These are phyloP conservation scores for Prunus dulcis DNA, from an alignment of 306 rosid species.

Conservation along the genomic window DNA sequence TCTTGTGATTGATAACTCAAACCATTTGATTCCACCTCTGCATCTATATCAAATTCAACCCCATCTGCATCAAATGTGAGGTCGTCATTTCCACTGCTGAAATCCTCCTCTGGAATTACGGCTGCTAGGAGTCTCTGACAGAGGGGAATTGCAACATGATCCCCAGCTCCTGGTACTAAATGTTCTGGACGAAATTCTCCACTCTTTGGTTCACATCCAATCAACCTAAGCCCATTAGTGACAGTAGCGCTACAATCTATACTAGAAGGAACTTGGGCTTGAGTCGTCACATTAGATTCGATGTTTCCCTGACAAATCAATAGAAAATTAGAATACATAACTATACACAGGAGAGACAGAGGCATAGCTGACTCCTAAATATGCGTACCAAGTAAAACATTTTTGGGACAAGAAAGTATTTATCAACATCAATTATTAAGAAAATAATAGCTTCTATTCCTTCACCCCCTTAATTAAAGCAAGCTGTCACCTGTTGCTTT, in stretches of 20 bases:
- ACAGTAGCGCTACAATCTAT: conserved; percentile 41
- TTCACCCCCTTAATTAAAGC: conserved; percentile 6
- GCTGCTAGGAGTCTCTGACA: conserved; percentile 90
- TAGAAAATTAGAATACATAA: conserved; percentile 8
- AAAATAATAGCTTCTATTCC: background rate
- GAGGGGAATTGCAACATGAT: conserved; percentile 61
- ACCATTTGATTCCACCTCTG: conserved; percentile 52
- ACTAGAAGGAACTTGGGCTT: conserved; percentile 45
- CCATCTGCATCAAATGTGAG: conserved; percentile 51
- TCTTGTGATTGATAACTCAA: conserved; percentile 43
- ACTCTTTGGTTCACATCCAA: conserved; percentile 33
- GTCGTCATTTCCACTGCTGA: conserved; percentile 57
- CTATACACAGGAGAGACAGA: conserved; percentile 5
- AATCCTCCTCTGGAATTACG: conserved; percentile 82
- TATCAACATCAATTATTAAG: background rate
- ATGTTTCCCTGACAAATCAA: conserved; percentile 57
- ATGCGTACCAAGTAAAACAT: conserved; percentile 4
- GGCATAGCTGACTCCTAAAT: background rate
- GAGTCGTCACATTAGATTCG: conserved; percentile 39
- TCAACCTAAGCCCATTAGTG: conserved; percentile 48
- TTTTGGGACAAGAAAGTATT: background rate
- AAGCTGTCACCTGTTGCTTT: conserved; percentile 69
- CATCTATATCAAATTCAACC: conserved; percentile 61
- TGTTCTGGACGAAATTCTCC: conserved; percentile 44
- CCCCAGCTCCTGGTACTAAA: conserved; percentile 44